These are phyloP conservation scores for Coemansia sp. DNA, from an alignment of 192 early-diverging fungal species.

Conservation along the genomic window DNA sequence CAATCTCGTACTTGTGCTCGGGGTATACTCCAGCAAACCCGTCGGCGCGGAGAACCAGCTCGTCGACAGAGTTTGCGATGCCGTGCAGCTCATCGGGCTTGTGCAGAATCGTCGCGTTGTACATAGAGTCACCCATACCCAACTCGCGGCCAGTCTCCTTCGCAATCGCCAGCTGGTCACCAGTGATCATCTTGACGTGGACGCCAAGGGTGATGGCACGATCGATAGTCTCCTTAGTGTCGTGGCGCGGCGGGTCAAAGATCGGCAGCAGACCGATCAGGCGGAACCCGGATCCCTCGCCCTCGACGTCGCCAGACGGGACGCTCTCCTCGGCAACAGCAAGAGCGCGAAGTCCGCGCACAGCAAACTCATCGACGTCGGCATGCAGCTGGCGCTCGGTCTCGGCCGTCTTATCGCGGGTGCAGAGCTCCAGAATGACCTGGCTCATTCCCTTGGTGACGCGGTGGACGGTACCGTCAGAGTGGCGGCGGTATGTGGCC, in stretches of 20 bases:
- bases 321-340: constrained; percentile 72
- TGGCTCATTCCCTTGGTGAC: constrained; percentile 76
- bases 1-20: constrained; percentile 72
- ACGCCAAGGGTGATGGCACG: constrained; percentile 73
- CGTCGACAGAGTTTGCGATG: constrained; percentile 58
- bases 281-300: constrained; percentile 64
- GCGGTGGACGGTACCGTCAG: constrained; percentile 65
- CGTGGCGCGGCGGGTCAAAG: constrained; percentile 74
- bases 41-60: constrained; percentile 63
- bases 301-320: constrained; percentile 58
- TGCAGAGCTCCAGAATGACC: constrained; percentile 69
- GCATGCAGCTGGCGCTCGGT: constrained; percentile 60
- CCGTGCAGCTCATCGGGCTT: constrained; percentile 62
- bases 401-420: constrained; percentile 66
- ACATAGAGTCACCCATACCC: constrained; percentile 74
- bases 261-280: constrained; percentile 73
- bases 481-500: constrained; percentile 65
- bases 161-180: constrained; percentile 86
- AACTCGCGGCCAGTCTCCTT: constrained; percentile 75
- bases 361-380: constrained; percentile 69
- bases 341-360: constrained; percentile 70
- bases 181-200: constrained; percentile 94
- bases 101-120: constrained; percentile 63
- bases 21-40: constrained; percentile 69
- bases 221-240: constrained; percentile 78